Conservation (phyloP, 257 asterid genomes). For the Capsicum rhomboideum region DNA sequence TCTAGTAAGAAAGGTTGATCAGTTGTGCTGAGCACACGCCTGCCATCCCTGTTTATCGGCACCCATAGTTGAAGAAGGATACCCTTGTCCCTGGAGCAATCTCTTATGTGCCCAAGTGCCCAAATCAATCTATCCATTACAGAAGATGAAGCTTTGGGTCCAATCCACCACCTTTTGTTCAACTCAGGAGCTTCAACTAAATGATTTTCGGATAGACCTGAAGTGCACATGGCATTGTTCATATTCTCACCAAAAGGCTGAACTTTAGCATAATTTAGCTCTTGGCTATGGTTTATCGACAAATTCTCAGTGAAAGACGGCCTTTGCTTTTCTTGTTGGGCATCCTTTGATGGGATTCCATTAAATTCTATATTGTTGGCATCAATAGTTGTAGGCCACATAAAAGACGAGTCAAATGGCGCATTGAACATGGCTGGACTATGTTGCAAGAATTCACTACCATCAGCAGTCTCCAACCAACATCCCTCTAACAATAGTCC, state of each 20-base stretch:
- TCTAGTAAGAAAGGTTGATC: constrained; percentile 58
- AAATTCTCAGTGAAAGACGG: constrained; percentile 41
- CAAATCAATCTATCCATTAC: constrained; percentile 60
- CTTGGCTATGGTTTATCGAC: constrained; percentile 37
- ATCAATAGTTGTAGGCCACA: constrained; percentile 45
- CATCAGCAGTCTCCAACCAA: constrained; percentile 70
- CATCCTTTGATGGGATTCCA: constrained; percentile 17
- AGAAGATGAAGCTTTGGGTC: constrained; percentile 48
- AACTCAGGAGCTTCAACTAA: constrained; percentile 25
- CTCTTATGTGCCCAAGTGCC: constrained; percentile 52
- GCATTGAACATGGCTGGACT: constrained; percentile 35
- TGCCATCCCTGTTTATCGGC: constrained; percentile 56
- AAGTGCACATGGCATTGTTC: constrained; percentile 9
- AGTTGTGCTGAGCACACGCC: constrained; percentile 60
- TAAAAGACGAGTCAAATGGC: constrained; percentile 55
- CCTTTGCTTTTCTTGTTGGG: constrained; percentile 41
- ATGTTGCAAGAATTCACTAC: constrained; percentile 43
- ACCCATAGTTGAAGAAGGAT: constrained; percentile 88
- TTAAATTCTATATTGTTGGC: constrained; percentile 16
- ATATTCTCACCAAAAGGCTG: constrained; percentile 22
- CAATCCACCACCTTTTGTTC: constrained; percentile 62
- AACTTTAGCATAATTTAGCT: constrained; percentile 12
- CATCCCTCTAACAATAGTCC: constrained; percentile 67
- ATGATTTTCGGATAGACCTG: constrained; percentile 15
- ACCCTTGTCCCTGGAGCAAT: constrained; percentile 40